Evolutionary conservation across 1,139 yeast species (phyloP), one percentile per base, ranked within the genome.

Genomic region (Yamadazyma diospyri): DNA sequence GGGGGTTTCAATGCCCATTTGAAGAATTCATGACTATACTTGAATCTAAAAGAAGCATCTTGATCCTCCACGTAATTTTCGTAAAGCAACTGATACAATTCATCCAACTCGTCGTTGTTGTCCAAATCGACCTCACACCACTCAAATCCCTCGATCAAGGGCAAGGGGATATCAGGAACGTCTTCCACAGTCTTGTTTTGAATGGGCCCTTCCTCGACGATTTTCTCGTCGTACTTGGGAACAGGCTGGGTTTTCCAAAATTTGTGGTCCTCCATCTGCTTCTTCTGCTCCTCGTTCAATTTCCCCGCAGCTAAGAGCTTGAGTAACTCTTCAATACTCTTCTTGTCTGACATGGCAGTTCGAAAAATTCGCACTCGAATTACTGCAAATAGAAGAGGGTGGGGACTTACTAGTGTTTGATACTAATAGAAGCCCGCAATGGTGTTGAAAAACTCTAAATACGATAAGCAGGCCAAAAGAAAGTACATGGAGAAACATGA

Each of bases 211-310:
- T 88, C 96, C 13, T 65, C 51, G 9, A 65, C 71, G 30, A 85
- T 68, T 35, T 65, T 55, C 49, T 81, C 92, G 52, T 83, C 84
- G 41, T 88, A 79, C 17, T 71, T 68, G 4, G 89, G 76, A 13
- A 94, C 98, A 0, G 98, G 98, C 59, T 92, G 99, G 6, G 98
- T 94, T 53, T 84, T 85, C 99, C 99, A 92, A 61, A 92, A 92
- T 61, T 86, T 87, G 66, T 89, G 87, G 51, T 88, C 95, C 35
- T 85, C 79, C 88, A 89, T 87, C 22, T 81, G 76, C 36, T 64
- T 64, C 45, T 71, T 66, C 54, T 80, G 81, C 24, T 72, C 64
- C 25, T 71, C 78, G 16, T 66, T 66, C 38, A 78, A 63, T 34
- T 69, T 77, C 11, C 83, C 84, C 61, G 69, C 54, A 4, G 78